Evolutionary conservation across 2,329 filamentous ascomycete genomes (phyloP).

Genomic region (Curvularia spicifera): DNA sequence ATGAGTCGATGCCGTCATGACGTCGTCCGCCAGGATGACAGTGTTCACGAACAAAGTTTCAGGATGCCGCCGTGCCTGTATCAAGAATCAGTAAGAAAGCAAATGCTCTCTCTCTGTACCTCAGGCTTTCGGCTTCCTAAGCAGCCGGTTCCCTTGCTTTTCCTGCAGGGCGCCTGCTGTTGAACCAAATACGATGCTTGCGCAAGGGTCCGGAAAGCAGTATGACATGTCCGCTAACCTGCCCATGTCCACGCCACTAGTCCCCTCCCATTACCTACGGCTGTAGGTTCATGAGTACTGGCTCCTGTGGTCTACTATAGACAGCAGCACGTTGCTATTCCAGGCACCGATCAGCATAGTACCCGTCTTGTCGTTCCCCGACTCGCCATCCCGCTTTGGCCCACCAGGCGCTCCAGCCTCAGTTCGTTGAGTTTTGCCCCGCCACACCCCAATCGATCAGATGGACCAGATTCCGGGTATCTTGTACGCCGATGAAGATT

Average conservation of each 20-base stretch:
- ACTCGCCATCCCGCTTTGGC: constrained; percentile 2
- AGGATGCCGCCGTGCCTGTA: too few relatives aligned
- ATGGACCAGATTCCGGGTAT: constrained; percentile 55
- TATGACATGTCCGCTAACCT: constrained; percentile 21
- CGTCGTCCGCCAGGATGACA: background rate
- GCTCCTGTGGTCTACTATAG: constrained; percentile 13
- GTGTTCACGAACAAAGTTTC: background rate
- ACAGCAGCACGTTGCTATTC: constrained; percentile 15
- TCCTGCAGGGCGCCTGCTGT: constrained; percentile 20
- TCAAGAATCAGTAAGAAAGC: background rate
- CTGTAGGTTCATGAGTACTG: constrained; percentile 10
- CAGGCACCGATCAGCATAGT: constrained; percentile 6
- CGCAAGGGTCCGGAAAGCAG: constrained; percentile 18
- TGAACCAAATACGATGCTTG: constrained; percentile 8
- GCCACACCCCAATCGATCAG: constrained; percentile 21
- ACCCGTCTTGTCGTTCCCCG: constrained; percentile 2
- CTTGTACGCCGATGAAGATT: constrained; percentile 50
- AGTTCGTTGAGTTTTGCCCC: constrained; percentile 20
- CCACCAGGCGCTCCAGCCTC: constrained; percentile 3
- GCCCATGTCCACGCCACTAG: constrained; percentile 11
- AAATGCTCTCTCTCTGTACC: background rate
- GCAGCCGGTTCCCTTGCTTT: constrained; percentile 6
- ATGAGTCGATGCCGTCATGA: constrained; percentile 10
- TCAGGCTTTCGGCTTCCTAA: constrained; percentile 3
- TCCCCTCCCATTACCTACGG: constrained; percentile 5